Percentiles rank a stretch among this genome's conserved stretches.
These are phyloP conservation scores for Globisporangium echinulatum DNA, from an alignment of 352 stramenopile genomes.

Conservation along the genomic window DNA sequence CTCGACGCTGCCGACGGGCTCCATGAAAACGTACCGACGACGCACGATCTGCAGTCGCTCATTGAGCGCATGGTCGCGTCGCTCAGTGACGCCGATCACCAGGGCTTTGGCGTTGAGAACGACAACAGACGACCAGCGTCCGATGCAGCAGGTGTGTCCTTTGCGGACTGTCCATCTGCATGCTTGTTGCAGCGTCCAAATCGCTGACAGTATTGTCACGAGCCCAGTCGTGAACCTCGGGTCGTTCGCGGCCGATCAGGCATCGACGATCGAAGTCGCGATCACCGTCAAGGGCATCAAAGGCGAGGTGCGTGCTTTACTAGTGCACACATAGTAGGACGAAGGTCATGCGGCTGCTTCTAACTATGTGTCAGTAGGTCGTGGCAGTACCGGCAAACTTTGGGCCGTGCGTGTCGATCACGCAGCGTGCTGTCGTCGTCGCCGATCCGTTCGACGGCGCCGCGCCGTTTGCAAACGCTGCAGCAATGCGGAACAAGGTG, in stretches of 20 bases:
- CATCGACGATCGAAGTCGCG: conserved; percentile 63
- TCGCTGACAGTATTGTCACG: no score
- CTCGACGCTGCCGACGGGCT: background rate
- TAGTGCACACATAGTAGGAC: no score
- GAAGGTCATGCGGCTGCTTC: background rate
- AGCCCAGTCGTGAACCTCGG: conserved; percentile 46
- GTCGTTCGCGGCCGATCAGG: conserved; percentile 60
- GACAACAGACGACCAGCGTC: conserved; percentile 36
- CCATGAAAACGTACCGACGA: conserved; percentile 10
- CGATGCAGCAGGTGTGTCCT: conserved; percentile 33
- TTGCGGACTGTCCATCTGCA: background rate
- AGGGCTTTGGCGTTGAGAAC: conserved; percentile 19
- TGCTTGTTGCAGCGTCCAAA: background rate
- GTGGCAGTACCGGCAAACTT: conserved; percentile 71
- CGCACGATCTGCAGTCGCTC: conserved; percentile 37
- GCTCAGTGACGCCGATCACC: conserved; percentile 20
- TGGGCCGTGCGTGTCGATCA: conserved; percentile 58
- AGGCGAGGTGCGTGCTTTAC: conserved; percentile 36
- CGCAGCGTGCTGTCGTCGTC: conserved; percentile 28
- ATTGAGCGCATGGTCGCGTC: conserved; percentile 32
- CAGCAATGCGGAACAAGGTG: conserved; percentile 40
- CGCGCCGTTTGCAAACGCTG: conserved; percentile 30
- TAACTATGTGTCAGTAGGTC: conserved; percentile 24
- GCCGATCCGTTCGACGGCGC: conserved; percentile 60
- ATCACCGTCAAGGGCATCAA: conserved; percentile 65